Percentiles rank a stretch among this genome's conserved stretches.
These are phyloP conservation scores for Coemansia erecta DNA, from an alignment of 192 early-diverging fungal genomes.

Conservation along the genomic window DNA sequence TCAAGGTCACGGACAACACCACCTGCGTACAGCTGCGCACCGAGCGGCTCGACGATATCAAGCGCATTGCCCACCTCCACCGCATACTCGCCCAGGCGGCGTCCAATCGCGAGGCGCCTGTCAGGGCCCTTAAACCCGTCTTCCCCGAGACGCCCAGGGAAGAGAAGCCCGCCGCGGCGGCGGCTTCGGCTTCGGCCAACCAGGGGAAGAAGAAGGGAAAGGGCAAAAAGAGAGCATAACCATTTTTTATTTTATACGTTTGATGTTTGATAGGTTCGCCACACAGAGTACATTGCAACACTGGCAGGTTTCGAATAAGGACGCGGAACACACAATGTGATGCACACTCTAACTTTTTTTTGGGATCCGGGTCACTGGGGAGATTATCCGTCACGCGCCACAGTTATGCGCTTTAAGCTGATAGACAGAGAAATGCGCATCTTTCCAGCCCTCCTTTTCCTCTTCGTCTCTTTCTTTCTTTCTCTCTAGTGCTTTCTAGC, in stretches of 20 bases:
- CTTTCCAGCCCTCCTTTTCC: too few relatives aligned
- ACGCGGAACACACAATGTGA: neutral
- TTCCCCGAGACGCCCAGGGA: constrained; percentile 15
- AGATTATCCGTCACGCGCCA: too few relatives aligned
- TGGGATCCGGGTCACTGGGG: too few relatives aligned
- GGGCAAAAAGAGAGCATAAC: neutral
- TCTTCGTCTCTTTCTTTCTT: too few relatives aligned
- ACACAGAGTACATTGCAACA: too few relatives aligned
- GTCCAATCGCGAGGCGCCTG: constrained; percentile 13
- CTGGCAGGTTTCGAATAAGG: too few relatives aligned
- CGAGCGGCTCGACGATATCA: constrained; percentile 34
- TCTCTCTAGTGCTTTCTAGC: neutral
- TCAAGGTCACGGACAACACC: constrained; percentile 48
- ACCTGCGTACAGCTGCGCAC: constrained; percentile 47
- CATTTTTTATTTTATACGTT: neutral
- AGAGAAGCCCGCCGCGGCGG: constrained; percentile 6
- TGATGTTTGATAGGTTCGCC: neutral
- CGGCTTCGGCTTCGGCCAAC: neutral
- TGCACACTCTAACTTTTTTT: too few relatives aligned
- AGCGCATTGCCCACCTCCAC: constrained; percentile 33
- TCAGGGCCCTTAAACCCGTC: constrained; percentile 33
- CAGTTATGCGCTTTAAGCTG: too few relatives aligned
- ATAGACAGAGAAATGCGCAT: too few relatives aligned
- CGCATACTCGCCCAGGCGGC: constrained; percentile 31
- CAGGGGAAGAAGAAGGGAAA: constrained; percentile 14